Conservation (phyloP, 2,329 filamentous ascomycete genomes). For the Calonectria multiphialidica region DNA sequence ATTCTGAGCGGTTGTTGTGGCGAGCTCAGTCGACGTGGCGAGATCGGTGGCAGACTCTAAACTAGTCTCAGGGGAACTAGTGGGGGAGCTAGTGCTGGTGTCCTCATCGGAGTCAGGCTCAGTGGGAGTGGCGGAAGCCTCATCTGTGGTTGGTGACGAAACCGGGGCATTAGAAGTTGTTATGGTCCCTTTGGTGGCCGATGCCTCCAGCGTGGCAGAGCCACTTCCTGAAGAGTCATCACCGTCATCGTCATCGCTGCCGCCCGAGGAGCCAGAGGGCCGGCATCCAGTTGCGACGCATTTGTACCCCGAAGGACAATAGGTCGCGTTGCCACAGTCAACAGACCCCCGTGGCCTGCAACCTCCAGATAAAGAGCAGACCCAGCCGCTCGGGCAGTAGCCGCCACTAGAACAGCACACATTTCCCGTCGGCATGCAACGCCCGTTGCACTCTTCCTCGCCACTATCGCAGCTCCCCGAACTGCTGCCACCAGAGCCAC, state of each 20-base stretch:
- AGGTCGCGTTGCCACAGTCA: conserved; percentile 8
- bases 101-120: not conserved
- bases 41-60: not conserved
- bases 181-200: not conserved
- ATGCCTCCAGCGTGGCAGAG: not conserved
- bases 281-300: not conserved
- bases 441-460: not conserved
- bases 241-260: not conserved
- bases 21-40: not conserved
- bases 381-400: conserved; percentile 5
- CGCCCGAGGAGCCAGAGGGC: not conserved
- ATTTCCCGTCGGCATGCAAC: not conserved
- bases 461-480: not conserved
- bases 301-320: conserved; percentile 6
- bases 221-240: not conserved
- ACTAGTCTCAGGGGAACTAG: not conserved
- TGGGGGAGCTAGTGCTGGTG: not conserved
- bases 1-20: not conserved
- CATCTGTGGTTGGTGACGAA: not conserved
- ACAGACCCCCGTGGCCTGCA: conserved; percentile 6
- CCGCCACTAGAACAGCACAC: not conserved
- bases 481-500: not conserved
- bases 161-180: not conserved
- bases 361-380: not conserved
- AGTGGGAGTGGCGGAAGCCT: not conserved